Conservation (phyloP, 2,329 filamentous ascomycete genomes). For the Claviceps sp. region DNA sequence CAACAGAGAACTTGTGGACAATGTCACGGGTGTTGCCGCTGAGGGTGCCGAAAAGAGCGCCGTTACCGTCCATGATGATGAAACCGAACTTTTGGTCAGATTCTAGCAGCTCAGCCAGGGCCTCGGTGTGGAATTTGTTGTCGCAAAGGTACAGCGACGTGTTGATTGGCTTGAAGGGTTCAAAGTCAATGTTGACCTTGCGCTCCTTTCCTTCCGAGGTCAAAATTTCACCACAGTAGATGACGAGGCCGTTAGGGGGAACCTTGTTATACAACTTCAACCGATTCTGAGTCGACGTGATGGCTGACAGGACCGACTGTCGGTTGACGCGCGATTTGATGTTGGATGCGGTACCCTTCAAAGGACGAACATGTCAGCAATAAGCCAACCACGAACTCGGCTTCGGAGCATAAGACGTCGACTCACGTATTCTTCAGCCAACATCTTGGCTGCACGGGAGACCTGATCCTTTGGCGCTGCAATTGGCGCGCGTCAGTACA, state of each 20-base stretch:
- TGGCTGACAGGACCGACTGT: slow-evolving; percentile 93
- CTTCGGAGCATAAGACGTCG: neutral
- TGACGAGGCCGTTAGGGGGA: slow-evolving; percentile 89
- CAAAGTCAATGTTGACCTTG: slow-evolving; percentile 99
- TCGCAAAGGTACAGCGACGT: slow-evolving; percentile 98
- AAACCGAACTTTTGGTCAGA: slow-evolving; percentile 99
- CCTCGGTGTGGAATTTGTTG: slow-evolving; percentile 99
- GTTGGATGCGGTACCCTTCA: slow-evolving; percentile 89
- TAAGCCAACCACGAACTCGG: slow-evolving; percentile 4
- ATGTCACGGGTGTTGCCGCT: slow-evolving; percentile 96
- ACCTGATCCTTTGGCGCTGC: slow-evolving; percentile 95
- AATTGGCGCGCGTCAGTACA: slow-evolving; percentile 3
- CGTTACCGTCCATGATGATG: slow-evolving; percentile 99
- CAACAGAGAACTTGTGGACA: slow-evolving; percentile 95
- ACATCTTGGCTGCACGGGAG: slow-evolving; percentile 94
- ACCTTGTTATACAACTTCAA: slow-evolving; percentile 99
- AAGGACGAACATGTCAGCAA: slow-evolving; percentile 10
- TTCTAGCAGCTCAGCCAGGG: slow-evolving; percentile 89
- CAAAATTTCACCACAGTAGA: slow-evolving; percentile 99
- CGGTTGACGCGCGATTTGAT: slow-evolving; percentile 99
- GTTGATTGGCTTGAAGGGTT: slow-evolving; percentile 99
- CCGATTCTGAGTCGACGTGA: slow-evolving; percentile 97
- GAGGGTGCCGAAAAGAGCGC: slow-evolving; percentile 88
- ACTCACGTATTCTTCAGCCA: slow-evolving; percentile 98
- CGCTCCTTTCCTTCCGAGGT: slow-evolving; percentile 96